Conservation (phyloP, 805 yeast species). For the Lipomyces orientalis region DNA sequence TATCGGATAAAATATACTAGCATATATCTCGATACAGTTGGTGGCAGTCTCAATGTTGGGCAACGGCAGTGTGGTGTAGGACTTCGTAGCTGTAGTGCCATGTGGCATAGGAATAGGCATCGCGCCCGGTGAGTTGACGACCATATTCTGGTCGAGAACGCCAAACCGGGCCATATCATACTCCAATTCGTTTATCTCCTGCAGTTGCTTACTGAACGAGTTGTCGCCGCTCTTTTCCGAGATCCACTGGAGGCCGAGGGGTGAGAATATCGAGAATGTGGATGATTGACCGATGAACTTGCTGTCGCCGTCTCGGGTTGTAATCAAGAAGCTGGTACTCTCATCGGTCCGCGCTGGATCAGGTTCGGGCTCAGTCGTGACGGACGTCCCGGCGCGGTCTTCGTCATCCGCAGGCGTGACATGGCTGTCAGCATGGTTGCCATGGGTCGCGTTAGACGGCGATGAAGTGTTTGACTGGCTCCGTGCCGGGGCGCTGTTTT, state of each 20-base stretch:
- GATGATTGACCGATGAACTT: conserved; percentile 35
- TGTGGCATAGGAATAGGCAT: background rate
- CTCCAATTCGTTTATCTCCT: background rate
- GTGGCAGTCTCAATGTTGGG: conserved; percentile 2
- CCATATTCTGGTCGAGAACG: background rate
- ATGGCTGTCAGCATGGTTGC: background rate
- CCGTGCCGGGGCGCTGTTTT: conserved; percentile 1
- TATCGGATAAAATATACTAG: background rate
- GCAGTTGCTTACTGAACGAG: conserved; percentile 13
- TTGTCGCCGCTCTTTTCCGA: conserved; percentile 29
- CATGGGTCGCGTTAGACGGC: background rate
- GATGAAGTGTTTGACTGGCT: background rate
- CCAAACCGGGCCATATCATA: conserved; percentile 8
- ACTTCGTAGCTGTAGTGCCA: background rate
- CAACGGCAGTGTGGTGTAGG: conserved; percentile 7
- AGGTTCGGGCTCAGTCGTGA: background rate
- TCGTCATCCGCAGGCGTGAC: background rate
- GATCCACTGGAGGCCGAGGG: conserved; percentile 38
- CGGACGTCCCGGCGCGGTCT: background rate
- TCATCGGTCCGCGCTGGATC: conserved; percentile 2
- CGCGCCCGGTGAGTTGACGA: background rate
- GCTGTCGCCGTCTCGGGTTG: conserved; percentile 14
- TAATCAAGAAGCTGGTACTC: background rate
- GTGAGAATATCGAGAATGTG: conserved; percentile 33
- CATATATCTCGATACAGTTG: background rate